Base-by-base conservation (phyloP, 2,329 filamentous ascomycete species). In the Periconia sp. region DNA sequence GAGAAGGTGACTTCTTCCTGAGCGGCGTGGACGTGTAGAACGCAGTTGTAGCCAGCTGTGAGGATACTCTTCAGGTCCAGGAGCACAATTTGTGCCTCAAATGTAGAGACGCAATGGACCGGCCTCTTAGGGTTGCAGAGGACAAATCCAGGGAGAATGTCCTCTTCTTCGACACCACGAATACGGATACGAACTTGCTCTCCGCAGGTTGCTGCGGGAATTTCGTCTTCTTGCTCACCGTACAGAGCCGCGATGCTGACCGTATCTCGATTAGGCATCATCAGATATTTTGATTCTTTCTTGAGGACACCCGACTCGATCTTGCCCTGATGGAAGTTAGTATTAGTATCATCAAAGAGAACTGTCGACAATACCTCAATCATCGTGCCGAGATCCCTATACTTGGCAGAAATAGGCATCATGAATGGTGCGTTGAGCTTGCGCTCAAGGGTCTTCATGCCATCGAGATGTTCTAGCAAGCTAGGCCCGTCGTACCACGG, bases 341-440 rank as follows among this genome's bases (percentile, higher is more conserved):
- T 18, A 29, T 29, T 22, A 12, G 5, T 30, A 4, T 26, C n/a
- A 3, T 36, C 9, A 11, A 26, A 15, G 2, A 17, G 28, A 7
- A 25, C n/a, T 10, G 5, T 16, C 15, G 29, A 31, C n/a, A n/a
- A n/a, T 23, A 40, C 37, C 76, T 99, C 95, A 29, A 96, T 83
- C 82, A 99, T 91, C 50, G 94, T 99, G 61, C 94, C 94, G 81
- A 99, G 87, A 69, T 99, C 95, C 61, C 88, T 84, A 78, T 97
- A 99, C 76, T 99, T 99, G 73, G 89, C 90, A 52, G 88, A 89
- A 54, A 99, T 81, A 7, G 94, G 89, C 92, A 99, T 96, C 94
- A 99, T 97, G 80, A 99, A 97, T 8, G 94, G 92, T 2, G 94
- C 94, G 61, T 96, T 96, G 61, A 96, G 75, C 78, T 97, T 99